A percentile compares a stretch with the other conserved stretches of the same genome.
Evolutionary conservation across 2,329 filamentous ascomycete species (phyloP).

Genomic region (Talaromyces atroroseus): DNA sequence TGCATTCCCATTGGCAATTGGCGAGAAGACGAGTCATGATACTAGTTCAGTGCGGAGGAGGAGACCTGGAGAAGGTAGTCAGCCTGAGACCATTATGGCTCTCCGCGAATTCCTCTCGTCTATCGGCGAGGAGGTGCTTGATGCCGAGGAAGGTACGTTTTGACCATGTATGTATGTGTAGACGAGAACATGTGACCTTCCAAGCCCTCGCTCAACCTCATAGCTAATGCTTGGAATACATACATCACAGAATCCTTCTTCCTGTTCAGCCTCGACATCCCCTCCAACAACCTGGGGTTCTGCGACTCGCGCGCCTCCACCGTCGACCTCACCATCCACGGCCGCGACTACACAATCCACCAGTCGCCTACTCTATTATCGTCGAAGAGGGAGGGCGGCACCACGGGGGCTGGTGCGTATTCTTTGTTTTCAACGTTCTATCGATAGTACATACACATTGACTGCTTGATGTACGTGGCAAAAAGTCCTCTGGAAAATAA

Average conservation of each 20-base stretch:
- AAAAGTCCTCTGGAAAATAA: constrained; percentile 84
- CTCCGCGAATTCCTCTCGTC: constrained; percentile 33
- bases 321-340: constrained; percentile 63
- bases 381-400: constrained; percentile 67
- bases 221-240: too few species aligned
- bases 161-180: neutral
- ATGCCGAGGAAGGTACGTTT: constrained; percentile 55
- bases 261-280: constrained; percentile 71
- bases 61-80: too few species aligned
- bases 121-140: constrained; percentile 49
- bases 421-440: constrained; percentile 3
- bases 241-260: constrained; percentile 68
- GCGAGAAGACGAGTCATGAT: neutral
- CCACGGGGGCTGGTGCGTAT: constrained; percentile 61
- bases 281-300: constrained; percentile 77
- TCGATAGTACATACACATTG: neutral
- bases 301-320: constrained; percentile 63
- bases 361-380: constrained; percentile 80
- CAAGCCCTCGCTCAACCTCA: neutral
- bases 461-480: too few species aligned
- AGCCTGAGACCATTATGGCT: neutral
- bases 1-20: neutral
- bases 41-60: neutral
- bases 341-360: constrained; percentile 66
- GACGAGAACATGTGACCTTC: constrained; percentile 4